Conservation (phyloP, 2,329 filamentous ascomycete genomes). For the Xylariaceae sp. region DNA sequence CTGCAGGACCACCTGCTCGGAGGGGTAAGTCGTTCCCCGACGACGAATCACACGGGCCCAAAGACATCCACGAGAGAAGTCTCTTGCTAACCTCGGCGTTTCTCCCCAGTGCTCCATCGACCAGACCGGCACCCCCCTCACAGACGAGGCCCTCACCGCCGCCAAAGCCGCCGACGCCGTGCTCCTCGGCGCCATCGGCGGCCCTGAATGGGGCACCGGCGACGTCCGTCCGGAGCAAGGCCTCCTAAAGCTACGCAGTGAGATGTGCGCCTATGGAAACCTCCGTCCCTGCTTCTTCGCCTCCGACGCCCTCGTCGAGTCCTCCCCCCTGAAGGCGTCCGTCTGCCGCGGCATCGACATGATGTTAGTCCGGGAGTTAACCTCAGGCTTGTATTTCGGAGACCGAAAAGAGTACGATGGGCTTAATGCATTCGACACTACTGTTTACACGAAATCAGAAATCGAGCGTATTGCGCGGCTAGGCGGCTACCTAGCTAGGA, state of each 20-base stretch:
- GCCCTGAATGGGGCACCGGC: conserved; percentile 95
- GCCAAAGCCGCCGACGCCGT: conserved; percentile 88
- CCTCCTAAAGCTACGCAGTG: conserved; percentile 87
- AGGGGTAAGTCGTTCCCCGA: no score
- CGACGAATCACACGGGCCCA: conserved; percentile 3
- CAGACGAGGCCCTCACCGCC: conserved; percentile 79
- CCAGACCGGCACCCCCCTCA: conserved; percentile 76
- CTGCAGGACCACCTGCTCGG: no score
- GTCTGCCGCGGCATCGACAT: no score
- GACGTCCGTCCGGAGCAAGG: conserved; percentile 90
- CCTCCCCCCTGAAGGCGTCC: no score
- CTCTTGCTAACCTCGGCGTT: conserved; percentile 11
- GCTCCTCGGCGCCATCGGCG: conserved; percentile 90
- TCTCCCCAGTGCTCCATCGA: conserved; percentile 95
- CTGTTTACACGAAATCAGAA: no score
- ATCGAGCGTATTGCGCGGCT: conserved; percentile 5
- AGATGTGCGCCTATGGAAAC: conserved; percentile 94
- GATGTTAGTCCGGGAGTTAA: no score
- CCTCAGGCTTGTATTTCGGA: no score
- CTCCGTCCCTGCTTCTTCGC: conserved; percentile 96
- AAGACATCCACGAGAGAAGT: conserved; percentile 12
- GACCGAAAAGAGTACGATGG: no score
- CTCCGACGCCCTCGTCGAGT: conserved; percentile 83
- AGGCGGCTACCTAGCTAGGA: conserved; percentile 1
- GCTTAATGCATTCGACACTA: no score